Evolutionary conservation across 768 basidiomycete species (phyloP).

Genomic region (Sporobolomyces phaffii): DNA sequence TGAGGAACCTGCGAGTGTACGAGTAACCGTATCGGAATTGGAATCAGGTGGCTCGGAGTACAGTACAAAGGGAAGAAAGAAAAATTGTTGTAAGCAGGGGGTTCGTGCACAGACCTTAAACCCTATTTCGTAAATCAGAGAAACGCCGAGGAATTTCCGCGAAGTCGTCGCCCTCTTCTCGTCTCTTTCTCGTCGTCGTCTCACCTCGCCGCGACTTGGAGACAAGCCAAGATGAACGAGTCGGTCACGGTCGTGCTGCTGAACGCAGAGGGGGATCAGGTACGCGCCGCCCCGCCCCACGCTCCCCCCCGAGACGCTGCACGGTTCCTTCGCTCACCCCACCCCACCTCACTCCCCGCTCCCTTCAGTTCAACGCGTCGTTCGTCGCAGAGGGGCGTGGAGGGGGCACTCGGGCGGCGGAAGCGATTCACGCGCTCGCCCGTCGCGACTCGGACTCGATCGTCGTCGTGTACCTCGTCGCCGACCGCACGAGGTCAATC

Average conservation of each 20-base stretch:
- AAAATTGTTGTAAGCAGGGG: constrained; percentile 6
- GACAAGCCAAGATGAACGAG: not conserved
- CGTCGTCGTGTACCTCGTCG: constrained; percentile 2
- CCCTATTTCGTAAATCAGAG: too few relatives aligned
- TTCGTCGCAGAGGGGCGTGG: not conserved
- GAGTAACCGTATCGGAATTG: constrained; percentile 2
- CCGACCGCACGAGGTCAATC: not conserved
- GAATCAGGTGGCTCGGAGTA: not conserved
- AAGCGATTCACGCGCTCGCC: not conserved
- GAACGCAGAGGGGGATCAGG: constrained; percentile 10
- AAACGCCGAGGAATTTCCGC: too few relatives aligned
- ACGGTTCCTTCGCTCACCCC: not conserved
- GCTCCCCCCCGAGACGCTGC: not conserved
- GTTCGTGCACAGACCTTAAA: too few relatives aligned
- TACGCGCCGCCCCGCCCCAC: not conserved
- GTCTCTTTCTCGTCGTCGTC: not conserved
- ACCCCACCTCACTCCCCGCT: not conserved
- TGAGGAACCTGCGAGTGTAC: constrained; percentile 43
- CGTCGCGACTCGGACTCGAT: not conserved
- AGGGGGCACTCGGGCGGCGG: not conserved
- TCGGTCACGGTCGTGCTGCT: not conserved
- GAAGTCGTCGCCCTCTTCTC: not conserved
- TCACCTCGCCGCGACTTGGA: not conserved
- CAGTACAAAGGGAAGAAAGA: not conserved
- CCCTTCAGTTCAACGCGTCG: not conserved